phyloP scores from a whole-genome alignment of 225 moss, liverwort and hornwort species.

The Antitrichia curtipendula region DNA sequence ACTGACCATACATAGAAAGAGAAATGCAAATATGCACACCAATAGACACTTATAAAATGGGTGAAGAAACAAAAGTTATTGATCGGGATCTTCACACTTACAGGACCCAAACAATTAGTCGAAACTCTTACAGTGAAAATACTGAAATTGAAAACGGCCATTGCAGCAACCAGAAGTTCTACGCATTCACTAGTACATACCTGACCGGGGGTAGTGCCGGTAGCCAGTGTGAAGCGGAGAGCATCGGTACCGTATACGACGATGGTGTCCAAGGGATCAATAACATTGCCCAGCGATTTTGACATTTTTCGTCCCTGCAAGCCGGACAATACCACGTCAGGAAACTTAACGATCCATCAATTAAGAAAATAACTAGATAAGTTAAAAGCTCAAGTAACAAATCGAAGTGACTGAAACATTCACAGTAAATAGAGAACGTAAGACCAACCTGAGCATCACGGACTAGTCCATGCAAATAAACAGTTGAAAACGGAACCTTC shows the following conservation, averaged over 20 bases:
- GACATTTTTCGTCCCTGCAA: conserved; percentile 87
- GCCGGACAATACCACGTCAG: neutral
- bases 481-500: conserved; percentile 69
- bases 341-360: neutral
- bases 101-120: neutral
- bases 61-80: neutral
- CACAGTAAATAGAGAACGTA: neutral
- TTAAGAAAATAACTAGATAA: neutral
- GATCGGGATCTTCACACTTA: neutral
- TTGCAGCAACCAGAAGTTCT: neutral
- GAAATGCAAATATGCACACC: neutral
- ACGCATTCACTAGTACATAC: conserved; percentile 4
- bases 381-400: neutral
- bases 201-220: conserved; percentile 90
- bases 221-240: conserved; percentile 79
- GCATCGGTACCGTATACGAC: conserved; percentile 72
- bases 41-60: neutral
- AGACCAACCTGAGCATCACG: conserved; percentile 67
- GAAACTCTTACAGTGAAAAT: neutral
- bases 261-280: conserved; percentile 63
- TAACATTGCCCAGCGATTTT: conserved; percentile 77
- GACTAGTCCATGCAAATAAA: conserved; percentile 84
- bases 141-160: neutral
- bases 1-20: neutral
- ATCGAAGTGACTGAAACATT: neutral